A percentile compares a stretch with the other conserved stretches of the same genome.
These are phyloP conservation scores for Zanthoxylum bungeanum DNA, from an alignment of 345 rosid genomes.

Conservation along the genomic window DNA sequence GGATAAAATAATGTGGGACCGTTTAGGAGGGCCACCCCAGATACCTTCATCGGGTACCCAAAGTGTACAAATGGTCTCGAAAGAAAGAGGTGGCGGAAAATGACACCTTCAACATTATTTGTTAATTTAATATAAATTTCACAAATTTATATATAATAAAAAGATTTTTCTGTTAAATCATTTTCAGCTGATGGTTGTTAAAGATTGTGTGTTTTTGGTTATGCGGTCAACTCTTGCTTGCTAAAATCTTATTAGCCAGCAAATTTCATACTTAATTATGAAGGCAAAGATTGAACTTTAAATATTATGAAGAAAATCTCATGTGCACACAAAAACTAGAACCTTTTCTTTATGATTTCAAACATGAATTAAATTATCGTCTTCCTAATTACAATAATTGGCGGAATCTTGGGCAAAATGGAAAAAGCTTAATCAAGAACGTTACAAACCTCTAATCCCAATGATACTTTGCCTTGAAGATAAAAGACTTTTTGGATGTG, in stretches of 20 bases:
- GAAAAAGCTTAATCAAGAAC: neutral
- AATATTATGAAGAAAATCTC: neutral
- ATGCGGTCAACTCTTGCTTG: neutral
- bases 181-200: neutral
- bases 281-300: neutral
- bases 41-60: no score
- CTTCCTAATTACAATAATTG: neutral
- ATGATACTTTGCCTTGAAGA: neutral
- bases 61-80: no score
- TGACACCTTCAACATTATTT: no score
- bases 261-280: neutral
- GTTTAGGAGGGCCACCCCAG: no score
- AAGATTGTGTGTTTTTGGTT: neutral
- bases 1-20: no score
- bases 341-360: neutral
- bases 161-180: neutral
- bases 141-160: neutral
- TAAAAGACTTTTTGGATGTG: neutral
- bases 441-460: neutral
- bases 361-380: neutral
- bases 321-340: no score
- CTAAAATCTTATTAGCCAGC: neutral
- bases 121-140: conserved; percentile 1
- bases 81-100: no score
- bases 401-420: neutral